Conservation (phyloP, 805 yeast genomes). For the Naumovozyma baii region DNA sequence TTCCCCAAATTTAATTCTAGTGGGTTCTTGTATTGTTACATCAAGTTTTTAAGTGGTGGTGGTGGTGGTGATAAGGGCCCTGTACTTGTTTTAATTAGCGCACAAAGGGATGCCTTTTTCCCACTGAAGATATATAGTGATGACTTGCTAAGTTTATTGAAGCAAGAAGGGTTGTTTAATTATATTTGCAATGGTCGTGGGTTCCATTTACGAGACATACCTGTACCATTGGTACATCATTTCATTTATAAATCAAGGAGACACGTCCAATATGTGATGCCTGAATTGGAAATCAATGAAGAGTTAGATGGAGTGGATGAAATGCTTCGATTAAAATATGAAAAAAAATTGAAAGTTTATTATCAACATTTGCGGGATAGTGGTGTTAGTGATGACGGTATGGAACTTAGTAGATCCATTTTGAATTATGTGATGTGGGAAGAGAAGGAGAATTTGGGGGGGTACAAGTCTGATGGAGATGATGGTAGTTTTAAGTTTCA, state of each 20-base stretch:
- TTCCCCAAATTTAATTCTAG: slow-evolving; percentile 80
- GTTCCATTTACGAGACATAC: slow-evolving; percentile 41
- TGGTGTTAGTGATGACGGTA: slow-evolving; percentile 21
- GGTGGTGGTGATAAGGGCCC: slow-evolving; percentile 11
- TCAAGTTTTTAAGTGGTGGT: slow-evolving; percentile 42
- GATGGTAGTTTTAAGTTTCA: slow-evolving; percentile 4
- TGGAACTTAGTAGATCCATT: slow-evolving; percentile 30
- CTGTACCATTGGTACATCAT: slow-evolving; percentile 56
- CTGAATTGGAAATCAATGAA: slow-evolving; percentile 15
- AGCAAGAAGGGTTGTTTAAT: slow-evolving; percentile 29
- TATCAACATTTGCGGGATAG: slow-evolving; percentile 22
- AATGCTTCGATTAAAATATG: slow-evolving; percentile 7
- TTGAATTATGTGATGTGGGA: slow-evolving; percentile 40
- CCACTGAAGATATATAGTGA: slow-evolving; percentile 56
- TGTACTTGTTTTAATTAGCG: slow-evolving; percentile 38
- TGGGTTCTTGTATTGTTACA: slow-evolving; percentile 80
- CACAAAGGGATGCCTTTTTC: slow-evolving; percentile 68
- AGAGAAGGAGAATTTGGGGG: slow-evolving; percentile 3
- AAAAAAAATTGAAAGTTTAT: slow-evolving; percentile 19
- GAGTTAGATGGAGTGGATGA: slow-evolving; percentile 2
- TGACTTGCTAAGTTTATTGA: slow-evolving; percentile 38
- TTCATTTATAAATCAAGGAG: slow-evolving; percentile 68
- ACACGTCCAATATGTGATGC: slow-evolving; percentile 42
- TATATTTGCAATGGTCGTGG: slow-evolving; percentile 30
- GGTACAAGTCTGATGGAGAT: not conserved